A percentile compares a stretch with the other conserved stretches of the same genome.
phyloP scores from a whole-genome alignment of 1,284 basidiomycete genomes.

The Trametes pubescens region DNA sequence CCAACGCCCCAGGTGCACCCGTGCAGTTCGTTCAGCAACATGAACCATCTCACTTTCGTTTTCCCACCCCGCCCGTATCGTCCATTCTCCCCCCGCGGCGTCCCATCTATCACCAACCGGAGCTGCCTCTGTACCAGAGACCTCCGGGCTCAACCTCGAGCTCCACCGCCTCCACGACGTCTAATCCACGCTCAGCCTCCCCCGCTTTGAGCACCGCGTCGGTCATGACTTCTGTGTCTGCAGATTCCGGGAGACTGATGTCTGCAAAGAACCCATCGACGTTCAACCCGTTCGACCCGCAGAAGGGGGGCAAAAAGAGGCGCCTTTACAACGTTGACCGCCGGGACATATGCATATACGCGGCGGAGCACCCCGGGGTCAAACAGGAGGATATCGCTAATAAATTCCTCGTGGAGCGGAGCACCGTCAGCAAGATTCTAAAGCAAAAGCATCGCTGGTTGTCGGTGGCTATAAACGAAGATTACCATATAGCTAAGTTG shows the following conservation, averaged over 20 bases:
- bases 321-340: conserved; percentile 79
- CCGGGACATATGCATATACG: conserved; percentile 79
- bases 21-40: conserved; percentile 28
- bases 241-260: conserved; percentile 42
- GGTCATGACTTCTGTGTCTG: conserved; percentile 57
- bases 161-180: conserved; percentile 36
- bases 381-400: conserved; percentile 86
- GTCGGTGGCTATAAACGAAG: conserved; percentile 65
- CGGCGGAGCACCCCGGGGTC: conserved; percentile 66
- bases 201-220: conserved; percentile 67
- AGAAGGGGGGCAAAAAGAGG: conserved; percentile 63
- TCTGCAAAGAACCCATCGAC: conserved; percentile 30
- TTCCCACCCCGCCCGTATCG: conserved; percentile 9
- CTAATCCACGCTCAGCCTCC: conserved; percentile 63
- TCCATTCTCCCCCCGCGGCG: conserved; percentile 34
- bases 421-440: conserved; percentile 93
- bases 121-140: not conserved
- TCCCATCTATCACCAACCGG: not conserved
- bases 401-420: conserved; percentile 83
- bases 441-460: conserved; percentile 88
- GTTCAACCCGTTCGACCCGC: not conserved
- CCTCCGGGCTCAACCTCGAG: conserved; percentile 51
- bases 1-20: conserved; percentile 43
- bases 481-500: conserved; percentile 66
- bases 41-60: conserved; percentile 13